Percentiles rank a stretch among this genome's conserved stretches.
Evolutionary conservation across 75 land plant genomes (phyloP).

Genomic region (Picea glauca): DNA sequence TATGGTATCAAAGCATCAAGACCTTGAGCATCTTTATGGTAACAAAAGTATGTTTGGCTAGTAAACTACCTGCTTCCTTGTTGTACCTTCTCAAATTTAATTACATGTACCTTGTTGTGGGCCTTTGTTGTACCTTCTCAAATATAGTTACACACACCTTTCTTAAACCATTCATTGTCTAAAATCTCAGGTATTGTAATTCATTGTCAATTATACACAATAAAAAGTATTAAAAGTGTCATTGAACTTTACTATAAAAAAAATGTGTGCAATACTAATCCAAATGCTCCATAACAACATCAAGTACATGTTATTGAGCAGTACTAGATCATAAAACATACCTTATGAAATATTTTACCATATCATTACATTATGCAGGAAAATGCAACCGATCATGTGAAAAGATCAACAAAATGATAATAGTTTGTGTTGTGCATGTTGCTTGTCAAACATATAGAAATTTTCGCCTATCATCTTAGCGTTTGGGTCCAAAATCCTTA

Average conservation of each 20-base stretch:
- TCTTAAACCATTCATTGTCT: slow-evolving; percentile 41
- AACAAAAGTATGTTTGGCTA: no score
- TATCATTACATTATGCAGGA: neutral
- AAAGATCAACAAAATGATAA: neutral
- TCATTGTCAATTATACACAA: slow-evolving; percentile 28
- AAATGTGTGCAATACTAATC: neutral
- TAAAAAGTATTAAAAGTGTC: neutral
- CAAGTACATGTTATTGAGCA: neutral
- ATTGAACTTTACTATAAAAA: neutral
- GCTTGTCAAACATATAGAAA: neutral
- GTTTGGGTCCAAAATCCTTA: slow-evolving; percentile 50
- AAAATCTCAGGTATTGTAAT: slow-evolving; percentile 36
- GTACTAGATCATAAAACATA: neutral
- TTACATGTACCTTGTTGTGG: no score
- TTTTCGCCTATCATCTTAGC: slow-evolving; percentile 34
- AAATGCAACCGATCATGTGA: neutral
- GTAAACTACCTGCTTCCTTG: no score
- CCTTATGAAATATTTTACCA: neutral
- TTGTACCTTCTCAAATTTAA: no score
- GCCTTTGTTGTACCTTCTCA: no score
- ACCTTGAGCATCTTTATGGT: no score
- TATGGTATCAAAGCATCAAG: no score
- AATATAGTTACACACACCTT: slow-evolving; percentile 18
- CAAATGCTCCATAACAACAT: slow-evolving; percentile 1
- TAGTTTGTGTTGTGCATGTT: neutral